A percentile compares a stretch with the other conserved stretches of the same genome.
Evolutionary conservation across 371 early-diverging fungal genomes (phyloP).

Genomic region (Mortierella sp.): DNA sequence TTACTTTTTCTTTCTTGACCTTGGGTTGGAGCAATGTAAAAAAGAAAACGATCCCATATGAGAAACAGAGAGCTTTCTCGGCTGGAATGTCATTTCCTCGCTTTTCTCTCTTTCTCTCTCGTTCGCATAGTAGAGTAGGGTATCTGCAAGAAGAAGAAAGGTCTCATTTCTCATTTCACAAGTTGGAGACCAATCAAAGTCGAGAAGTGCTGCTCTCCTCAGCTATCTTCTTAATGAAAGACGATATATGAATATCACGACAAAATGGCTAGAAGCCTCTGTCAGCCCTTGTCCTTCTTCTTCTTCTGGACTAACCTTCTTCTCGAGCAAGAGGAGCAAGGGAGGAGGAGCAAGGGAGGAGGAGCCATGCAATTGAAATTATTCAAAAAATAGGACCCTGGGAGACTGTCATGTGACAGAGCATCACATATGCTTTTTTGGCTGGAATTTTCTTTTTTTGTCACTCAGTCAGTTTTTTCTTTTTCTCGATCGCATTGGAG

Average conservation of each 20-base stretch:
- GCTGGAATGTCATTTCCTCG: constrained; percentile 8
- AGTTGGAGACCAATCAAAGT: neutral
- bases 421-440: constrained; percentile 1
- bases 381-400: neutral
- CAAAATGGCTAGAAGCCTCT: neutral
- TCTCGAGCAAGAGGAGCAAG: neutral
- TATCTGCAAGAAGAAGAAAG: constrained; percentile 1
- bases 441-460: too few relatives aligned
- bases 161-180: neutral
- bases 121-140: neutral
- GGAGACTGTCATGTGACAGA: constrained; percentile 11
- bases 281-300: neutral
- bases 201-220: neutral
- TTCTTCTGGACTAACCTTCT: neutral
- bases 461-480: neutral
- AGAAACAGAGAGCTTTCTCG: constrained; percentile 3
- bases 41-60: neutral
- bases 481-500: neutral
- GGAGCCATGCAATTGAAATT: neutral
- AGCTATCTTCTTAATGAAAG: neutral
- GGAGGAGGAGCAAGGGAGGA: neutral
- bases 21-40: neutral
- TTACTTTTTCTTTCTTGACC: neutral
- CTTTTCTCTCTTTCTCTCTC: neutral
- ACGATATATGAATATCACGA: neutral